A percentile compares a stretch with the other conserved stretches of the same genome.
These are phyloP conservation scores for Sphagnum magellanicum DNA, from an alignment of 228 moss, liverwort and hornwort genomes.

Conservation along the genomic window DNA sequence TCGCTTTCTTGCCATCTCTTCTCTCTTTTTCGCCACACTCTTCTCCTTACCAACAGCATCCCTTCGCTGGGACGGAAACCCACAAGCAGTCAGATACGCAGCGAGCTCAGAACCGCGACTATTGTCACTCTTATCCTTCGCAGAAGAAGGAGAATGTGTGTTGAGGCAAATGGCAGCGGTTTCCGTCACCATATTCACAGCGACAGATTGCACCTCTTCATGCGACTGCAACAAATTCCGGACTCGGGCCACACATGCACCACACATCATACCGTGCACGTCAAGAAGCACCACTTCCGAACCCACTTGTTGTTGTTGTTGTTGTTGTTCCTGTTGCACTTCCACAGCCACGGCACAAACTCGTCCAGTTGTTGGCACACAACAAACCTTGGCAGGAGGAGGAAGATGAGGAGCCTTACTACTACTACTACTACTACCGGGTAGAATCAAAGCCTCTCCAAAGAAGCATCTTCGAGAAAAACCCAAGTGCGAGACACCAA, in stretches of 20 bases:
- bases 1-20: conserved; percentile 66
- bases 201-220: conserved; percentile 59
- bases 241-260: conserved; percentile 90
- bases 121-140: conserved; percentile 6
- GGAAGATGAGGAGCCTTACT: too few relatives aligned
- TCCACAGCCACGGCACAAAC: conserved; percentile 12
- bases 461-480: too few relatives aligned
- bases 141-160: not conserved
- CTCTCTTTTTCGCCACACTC: conserved; percentile 48
- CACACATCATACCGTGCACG: conserved; percentile 98
- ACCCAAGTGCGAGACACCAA: too few relatives aligned
- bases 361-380: too few relatives aligned
- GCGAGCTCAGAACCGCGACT: conserved; percentile 54
- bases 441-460: too few relatives aligned
- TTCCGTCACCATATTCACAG: conserved; percentile 90
- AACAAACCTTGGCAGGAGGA: too few relatives aligned
- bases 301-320: conserved; percentile 6
- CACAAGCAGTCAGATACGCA: conserved; percentile 52
- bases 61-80: conserved; percentile 69
- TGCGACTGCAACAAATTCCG: conserved; percentile 58
- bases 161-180: conserved; percentile 78
- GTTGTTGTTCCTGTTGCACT: conserved; percentile 2
- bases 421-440: too few relatives aligned
- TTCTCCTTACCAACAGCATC: conserved; percentile 40
- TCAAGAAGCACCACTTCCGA: conserved; percentile 71